Base-by-base conservation (phyloP, 2,329 filamentous ascomycete species). In the Chalaropsis ovoidea region DNA sequence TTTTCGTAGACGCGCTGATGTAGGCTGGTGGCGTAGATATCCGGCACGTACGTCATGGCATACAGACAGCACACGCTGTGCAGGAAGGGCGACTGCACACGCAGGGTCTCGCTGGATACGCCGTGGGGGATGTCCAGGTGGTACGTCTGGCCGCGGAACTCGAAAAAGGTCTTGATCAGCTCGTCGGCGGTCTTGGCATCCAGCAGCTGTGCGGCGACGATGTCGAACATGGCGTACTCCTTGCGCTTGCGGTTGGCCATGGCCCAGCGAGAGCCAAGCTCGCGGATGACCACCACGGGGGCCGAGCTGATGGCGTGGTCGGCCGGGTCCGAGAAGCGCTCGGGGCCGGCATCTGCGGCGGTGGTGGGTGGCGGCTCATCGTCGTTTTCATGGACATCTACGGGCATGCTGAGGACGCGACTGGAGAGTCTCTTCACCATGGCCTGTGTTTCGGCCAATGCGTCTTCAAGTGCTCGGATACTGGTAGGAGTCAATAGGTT, bases 1-100 rank as follows among this genome's bases (percentile, higher is more conserved):
- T 76, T 75, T 43, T 77, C 75, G 54, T 76, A 77, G 0, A 77
- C 72, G 47, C 73, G 71, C n/a, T 73, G 72, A 63, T 77, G 75
- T 5, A 69, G 67, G 43, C 65, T 61, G 1, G 67, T 67, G 24
- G 70, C 70, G 11, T 42, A 67, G 63, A 11, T 39, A 62, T 47
- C 60, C 27, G 69, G 70, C 15, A 72, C 71, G 61, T 71, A 75
- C n/a, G 73, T 71, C 61, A 77, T 72, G 2, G 73, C 75, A 22
- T 76, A 74, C 3, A 77, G 67, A 65, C 75, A 77, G 67, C 76
- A 76, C 1, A 76, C 75, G 24, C 74, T 73, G 56, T 75, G 74
- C 11, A 77, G 68, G 64, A 77, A 77, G 0, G 76, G 73, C 0
- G 76, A 77, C 2, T 72, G 71, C 17, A 71, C 70, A 3, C 73